Conservation (phyloP, 1,139 yeast genomes). For the Schizosaccharomyces versatilis region DNA sequence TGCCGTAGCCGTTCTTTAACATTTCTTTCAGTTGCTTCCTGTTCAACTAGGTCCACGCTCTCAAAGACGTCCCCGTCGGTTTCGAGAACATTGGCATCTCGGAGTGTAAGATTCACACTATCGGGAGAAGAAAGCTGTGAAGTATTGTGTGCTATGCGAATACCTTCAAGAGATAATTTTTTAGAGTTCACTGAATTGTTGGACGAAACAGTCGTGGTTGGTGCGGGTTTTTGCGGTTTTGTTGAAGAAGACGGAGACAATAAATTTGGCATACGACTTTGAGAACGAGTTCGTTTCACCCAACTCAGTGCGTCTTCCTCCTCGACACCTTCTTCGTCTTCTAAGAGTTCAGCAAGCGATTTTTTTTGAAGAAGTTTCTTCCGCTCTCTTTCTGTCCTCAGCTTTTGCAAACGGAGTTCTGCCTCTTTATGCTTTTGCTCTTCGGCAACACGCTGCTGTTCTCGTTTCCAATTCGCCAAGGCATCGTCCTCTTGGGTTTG, state of each 20-base stretch:
- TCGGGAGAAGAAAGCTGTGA: conserved; percentile 24
- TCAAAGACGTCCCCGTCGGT: conserved; percentile 29
- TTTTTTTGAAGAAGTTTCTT: conserved; percentile 13
- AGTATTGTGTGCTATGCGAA: conserved; percentile 28
- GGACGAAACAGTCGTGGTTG: conserved; percentile 13
- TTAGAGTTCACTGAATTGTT: conserved; percentile 12
- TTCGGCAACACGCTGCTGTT: conserved; percentile 14
- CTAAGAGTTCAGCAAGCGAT: conserved; percentile 16
- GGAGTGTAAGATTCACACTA: conserved; percentile 41
- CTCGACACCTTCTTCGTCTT: conserved; percentile 16
- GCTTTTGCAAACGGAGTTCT: conserved; percentile 3
- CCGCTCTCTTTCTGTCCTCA: conserved; percentile 13
- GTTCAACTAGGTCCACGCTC: conserved; percentile 25
- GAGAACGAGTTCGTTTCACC: conserved; percentile 9
- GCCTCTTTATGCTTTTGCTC: conserved; percentile 11
- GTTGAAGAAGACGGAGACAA: not conserved
- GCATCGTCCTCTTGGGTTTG: conserved; percentile 18
- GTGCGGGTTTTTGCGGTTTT: conserved; percentile 6
- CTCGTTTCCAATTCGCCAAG: conserved; percentile 17
- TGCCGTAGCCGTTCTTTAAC: conserved; percentile 16
- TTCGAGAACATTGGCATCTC: conserved; percentile 34
- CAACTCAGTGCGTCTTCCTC: conserved; percentile 15
- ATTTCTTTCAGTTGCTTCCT: conserved; percentile 19
- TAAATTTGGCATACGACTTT: not conserved
- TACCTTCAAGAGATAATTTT: conserved; percentile 20